phyloP scores from a whole-genome alignment of 2,329 filamentous ascomycete species.

The Didymella lethalis region DNA sequence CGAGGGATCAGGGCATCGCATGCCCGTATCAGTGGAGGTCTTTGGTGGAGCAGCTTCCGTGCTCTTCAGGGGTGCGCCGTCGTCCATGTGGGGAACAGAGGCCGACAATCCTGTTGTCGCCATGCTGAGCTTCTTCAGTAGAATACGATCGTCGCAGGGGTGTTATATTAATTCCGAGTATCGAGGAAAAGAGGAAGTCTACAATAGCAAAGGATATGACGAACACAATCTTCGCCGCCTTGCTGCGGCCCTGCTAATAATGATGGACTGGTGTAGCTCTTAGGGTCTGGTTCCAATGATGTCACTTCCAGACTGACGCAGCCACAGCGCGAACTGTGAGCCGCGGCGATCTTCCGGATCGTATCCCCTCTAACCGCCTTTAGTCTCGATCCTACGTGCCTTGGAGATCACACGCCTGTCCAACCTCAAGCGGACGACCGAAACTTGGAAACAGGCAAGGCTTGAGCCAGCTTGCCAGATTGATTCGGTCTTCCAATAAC shows the following conservation, averaged over 20 bases:
- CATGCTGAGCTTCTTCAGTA: constrained; percentile 30
- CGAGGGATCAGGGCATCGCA: constrained; percentile 55
- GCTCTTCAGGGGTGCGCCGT: constrained; percentile 31
- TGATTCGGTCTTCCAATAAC: neutral
- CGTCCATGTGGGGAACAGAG: constrained; percentile 32
- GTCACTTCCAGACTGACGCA: constrained; percentile 19
- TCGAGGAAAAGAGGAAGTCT: constrained; percentile 6
- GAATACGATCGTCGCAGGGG: constrained; percentile 18
- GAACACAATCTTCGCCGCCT: constrained; percentile 14
- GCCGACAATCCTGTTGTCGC: constrained; percentile 36
- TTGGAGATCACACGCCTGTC: constrained; percentile 17
- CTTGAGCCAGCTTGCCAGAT: neutral
- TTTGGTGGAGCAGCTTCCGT: constrained; percentile 33
- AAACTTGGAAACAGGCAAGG: constrained; percentile 10
- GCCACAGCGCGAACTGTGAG: constrained; percentile 20
- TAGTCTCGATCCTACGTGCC: constrained; percentile 16
- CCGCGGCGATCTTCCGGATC: constrained; percentile 22
- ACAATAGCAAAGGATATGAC: constrained; percentile 16
- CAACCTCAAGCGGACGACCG: constrained; percentile 15
- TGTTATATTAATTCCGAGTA: neutral
- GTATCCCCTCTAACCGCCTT: constrained; percentile 18
- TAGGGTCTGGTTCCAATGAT: constrained; percentile 21
- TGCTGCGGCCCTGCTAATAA: constrained; percentile 21
- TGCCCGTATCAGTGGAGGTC: constrained; percentile 26
- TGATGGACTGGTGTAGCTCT: constrained; percentile 20